These are phyloP conservation scores for Mycena vulgaris DNA, from an alignment of 768 basidiomycete species.

Conservation along the genomic window DNA sequence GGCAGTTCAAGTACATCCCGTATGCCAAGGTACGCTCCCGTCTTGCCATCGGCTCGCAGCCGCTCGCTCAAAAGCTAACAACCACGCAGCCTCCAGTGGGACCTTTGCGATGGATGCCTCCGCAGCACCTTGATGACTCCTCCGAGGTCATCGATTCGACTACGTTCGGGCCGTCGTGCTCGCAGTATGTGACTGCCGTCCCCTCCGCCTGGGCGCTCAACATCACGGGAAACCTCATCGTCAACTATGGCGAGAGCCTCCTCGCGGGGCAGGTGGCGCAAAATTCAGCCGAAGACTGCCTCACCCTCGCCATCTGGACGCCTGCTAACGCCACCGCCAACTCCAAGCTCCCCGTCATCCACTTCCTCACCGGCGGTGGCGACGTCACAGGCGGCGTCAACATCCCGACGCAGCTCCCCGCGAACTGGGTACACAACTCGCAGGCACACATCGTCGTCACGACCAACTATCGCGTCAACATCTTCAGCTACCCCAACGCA, in stretches of 20 bases:
- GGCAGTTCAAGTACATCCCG: too few relatives aligned
- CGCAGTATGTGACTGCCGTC: conserved; percentile 28
- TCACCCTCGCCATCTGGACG: conserved; percentile 34
- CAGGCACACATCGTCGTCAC: conserved; percentile 34
- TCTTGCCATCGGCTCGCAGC: too few relatives aligned
- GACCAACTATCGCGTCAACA: conserved; percentile 34
- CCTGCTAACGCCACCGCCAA: conserved; percentile 21
- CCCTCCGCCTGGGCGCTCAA: conserved; percentile 29
- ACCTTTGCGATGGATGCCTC: conserved; percentile 28
- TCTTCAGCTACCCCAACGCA: conserved; percentile 33
- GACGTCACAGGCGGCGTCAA: conserved; percentile 28
- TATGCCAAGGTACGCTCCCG: too few relatives aligned
- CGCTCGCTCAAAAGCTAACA: too few relatives aligned
- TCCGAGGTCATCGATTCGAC: conserved; percentile 10
- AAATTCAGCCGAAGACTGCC: conserved; percentile 33
- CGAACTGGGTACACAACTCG: conserved; percentile 32
- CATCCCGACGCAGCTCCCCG: conserved; percentile 32
- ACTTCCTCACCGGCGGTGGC: conserved; percentile 34
- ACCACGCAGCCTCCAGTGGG: conserved; percentile 35
- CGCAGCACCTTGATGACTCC: conserved; percentile 10
- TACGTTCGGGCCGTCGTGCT: conserved; percentile 26
- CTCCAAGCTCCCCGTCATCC: conserved; percentile 35
- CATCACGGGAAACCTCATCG: conserved; percentile 29
- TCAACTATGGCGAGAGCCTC: conserved; percentile 29
- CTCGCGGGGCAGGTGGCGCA: conserved; percentile 18